Percentiles rank a stretch among this genome's conserved stretches.
Conservation (phyloP, 768 basidiomycete species). For the Boletus rex-veris region DNA sequence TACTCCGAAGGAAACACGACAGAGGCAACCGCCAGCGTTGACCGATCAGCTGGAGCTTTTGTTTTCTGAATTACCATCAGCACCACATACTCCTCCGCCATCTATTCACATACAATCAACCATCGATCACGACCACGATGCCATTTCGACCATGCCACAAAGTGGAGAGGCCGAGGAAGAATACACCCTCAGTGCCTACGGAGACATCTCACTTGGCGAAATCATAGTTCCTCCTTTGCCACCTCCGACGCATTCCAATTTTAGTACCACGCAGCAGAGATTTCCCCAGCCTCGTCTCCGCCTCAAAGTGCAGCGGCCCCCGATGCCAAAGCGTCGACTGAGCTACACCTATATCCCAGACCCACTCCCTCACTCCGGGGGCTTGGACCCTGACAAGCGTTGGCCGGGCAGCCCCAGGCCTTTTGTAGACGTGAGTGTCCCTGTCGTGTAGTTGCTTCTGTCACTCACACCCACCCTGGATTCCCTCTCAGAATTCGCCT, state of each 20-base stretch:
- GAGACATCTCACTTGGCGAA: constrained; percentile 43
- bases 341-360: constrained; percentile 10
- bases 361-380: not conserved
- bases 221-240: constrained; percentile 32
- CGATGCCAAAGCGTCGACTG: constrained; percentile 25
- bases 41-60: not conserved
- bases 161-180: constrained; percentile 29
- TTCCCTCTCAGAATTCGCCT: not conserved
- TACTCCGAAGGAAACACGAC: not conserved
- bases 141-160: not conserved
- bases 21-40: not conserved
- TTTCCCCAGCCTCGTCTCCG: constrained; percentile 18
- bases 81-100: not conserved
- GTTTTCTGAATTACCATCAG: not conserved
- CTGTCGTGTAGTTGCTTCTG: not conserved
- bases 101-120: not conserved
- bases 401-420: constrained; percentile 19
- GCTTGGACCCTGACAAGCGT: not conserved
- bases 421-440: constrained; percentile 10
- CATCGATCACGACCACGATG: not conserved
- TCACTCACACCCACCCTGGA: not conserved
- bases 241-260: not conserved
- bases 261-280: not conserved
- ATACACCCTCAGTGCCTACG: constrained; percentile 41
- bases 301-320: constrained; percentile 26